Base-by-base conservation (phyloP, 2,329 filamentous ascomycete genomes). In the Seiridium unicorne region DNA sequence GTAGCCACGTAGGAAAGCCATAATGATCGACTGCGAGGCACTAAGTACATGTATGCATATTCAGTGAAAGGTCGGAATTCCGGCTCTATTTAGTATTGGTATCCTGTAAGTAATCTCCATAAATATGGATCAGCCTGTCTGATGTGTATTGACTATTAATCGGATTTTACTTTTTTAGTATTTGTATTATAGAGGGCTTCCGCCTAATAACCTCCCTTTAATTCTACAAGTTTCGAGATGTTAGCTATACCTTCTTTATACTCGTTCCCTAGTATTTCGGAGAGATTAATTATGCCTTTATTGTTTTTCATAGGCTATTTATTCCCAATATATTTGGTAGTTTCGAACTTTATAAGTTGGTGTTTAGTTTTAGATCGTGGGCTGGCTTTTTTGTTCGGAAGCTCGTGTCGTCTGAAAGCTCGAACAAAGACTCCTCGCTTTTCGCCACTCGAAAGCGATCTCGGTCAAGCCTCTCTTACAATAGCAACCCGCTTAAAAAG, bases 221-320 rank as follows among this genome's bases (percentile, higher is more conserved):
- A 32, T 75, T 70, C 51, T 66, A 64, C 55, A 61, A 67, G 18
- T 65, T 68, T 2, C 42, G 60, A 5, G 75, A 77, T 48, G 63
- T 61, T 8, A 75, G 76, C 49, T 80, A 74, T 60, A 60, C 65
- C 9, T 70, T 79, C 46, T 74, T 72, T 0, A 72, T 74, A 1
- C 64, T 80, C 1, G 60, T 75, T 13, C 78, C 80, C 64, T 80
- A 77, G 78, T 76, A 73, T 3, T 69, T 66, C 32, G 77, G 72
- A 4, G 78, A 80, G 61, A 79, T 77, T 72, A 77, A 77, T 2
- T 77, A 75, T 55, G 78, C 74, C 6, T 80, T 81, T 66, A 74
- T 79, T 61, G 74, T 79, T 49, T 61, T 74, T 44, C 70, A 74
- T 55, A 62, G 77, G 46, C 76, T 76, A 3, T 74, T 71, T 42